Conservation (phyloP, 169 alveolate genomes). For the Eimeria sp. region DNA sequence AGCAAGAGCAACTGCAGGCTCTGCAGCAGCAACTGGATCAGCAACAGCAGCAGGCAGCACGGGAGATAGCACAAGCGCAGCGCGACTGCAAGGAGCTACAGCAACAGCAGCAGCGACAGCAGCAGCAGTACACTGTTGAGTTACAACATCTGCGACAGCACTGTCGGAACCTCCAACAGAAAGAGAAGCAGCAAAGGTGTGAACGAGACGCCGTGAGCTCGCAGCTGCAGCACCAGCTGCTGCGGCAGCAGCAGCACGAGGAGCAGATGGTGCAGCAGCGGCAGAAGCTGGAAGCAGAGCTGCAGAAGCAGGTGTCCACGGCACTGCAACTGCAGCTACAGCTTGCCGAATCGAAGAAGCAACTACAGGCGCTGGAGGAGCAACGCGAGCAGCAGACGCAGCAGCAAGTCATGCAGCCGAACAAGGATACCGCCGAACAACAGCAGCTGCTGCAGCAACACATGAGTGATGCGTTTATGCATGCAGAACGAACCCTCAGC, state of each 20-base stretch:
- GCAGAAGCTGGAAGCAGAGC: slow-evolving; percentile 32
- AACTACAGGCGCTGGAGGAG: slow-evolving; percentile 6
- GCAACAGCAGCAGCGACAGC: slow-evolving; percentile 29
- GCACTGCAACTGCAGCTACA: slow-evolving; percentile 43
- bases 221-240: slow-evolving; percentile 37
- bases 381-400: not conserved
- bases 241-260: slow-evolving; percentile 45
- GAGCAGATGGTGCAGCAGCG: slow-evolving; percentile 10
- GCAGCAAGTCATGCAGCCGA: not conserved
- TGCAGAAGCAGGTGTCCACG: slow-evolving; percentile 41
- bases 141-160: slow-evolving; percentile 14
- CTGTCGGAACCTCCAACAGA: not conserved
- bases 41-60: slow-evolving; percentile 46
- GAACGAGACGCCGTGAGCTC: not conserved
- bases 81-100: slow-evolving; percentile 3
- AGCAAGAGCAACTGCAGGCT: slow-evolving; percentile 24
- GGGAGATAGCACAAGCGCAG: not conserved
- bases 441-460: slow-evolving; percentile 41
- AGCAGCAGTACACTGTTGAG: not conserved
- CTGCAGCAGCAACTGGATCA: slow-evolving; percentile 57
- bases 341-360: slow-evolving; percentile 46
- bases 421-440: not conserved
- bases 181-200: slow-evolving; percentile 1
- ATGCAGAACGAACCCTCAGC: slow-evolving; percentile 13
- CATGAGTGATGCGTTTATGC: not conserved